Base-by-base conservation (phyloP, 306 rosid genomes). In the Dalbergia cultrata region DNA sequence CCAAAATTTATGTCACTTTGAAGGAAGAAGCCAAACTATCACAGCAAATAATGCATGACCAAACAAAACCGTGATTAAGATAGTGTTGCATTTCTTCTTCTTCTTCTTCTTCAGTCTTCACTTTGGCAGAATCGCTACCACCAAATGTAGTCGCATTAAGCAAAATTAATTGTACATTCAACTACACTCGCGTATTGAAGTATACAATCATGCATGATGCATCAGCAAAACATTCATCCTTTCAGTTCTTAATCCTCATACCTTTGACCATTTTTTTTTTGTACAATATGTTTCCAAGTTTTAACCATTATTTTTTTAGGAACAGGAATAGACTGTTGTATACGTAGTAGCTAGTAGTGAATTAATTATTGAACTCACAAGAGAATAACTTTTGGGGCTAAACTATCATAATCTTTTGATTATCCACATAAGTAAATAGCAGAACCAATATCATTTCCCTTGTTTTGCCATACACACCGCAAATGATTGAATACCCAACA, bases 401-500 rank as follows among this genome's bases (percentile, higher is more conserved):
- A 72, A 31, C 8, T 41, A 74, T 67, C 49, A 21, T 21, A 21
- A 21, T 21, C 22, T 21, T 21, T 26, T 26, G 31, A 26, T 1
- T 26, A 26, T 26, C 31, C 31, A 26, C 31, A 26, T 26, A 26
- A 26, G 59, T 21, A 31, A 53, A 66, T 34, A 60, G 47, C 45
- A 79, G 34, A 8, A 53, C 62, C 72, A 70, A 16, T 16, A 72
- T 14, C 68, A n/a, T 72, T 56, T 60, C 41, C 54, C 21, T 49
- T 22, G 33, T 37, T 71, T 63, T 18, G 43, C 17, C 50, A 5
- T 3, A 17, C 31, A 35, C 66, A 35, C 68, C 34, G 52, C 64
- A 67, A 70, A 16, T 63, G 60, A 22, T 71, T 63, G 63, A 67
- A 72, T 56, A 62, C 49, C 16, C 59, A 19, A 19, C 58, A 45